phyloP scores from a whole-genome alignment of 441 rosid genomes.

The Adansonia grandidieri region DNA sequence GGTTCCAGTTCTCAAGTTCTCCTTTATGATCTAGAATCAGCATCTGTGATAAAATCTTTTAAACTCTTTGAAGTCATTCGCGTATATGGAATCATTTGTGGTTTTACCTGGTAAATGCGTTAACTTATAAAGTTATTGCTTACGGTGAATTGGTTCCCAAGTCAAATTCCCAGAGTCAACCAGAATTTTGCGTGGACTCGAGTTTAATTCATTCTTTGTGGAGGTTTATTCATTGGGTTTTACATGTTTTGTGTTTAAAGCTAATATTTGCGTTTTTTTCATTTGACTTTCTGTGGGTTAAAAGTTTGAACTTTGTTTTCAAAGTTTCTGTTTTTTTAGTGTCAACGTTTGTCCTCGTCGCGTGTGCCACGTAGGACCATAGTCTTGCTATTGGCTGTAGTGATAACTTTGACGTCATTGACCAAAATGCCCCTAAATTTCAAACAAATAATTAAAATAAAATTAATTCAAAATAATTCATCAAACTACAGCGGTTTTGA shows the following conservation, averaged over 20 bases:
- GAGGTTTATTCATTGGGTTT: constrained; percentile 77
- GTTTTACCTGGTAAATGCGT: constrained; percentile 22
- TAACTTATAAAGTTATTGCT: constrained; percentile 49
- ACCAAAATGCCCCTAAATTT: too few species aligned
- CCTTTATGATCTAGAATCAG: constrained; percentile 60
- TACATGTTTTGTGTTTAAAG: constrained; percentile 76
- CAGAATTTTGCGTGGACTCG: constrained; percentile 42
- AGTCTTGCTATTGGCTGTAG: too few species aligned
- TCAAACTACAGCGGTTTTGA: too few species aligned
- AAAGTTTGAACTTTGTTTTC: not conserved
- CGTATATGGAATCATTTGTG: constrained; percentile 70
- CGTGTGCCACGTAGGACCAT: too few species aligned
- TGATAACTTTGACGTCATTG: too few species aligned
- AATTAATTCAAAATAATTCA: too few species aligned
- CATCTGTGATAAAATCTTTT: constrained; percentile 56
- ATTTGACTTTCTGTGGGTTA: not conserved
- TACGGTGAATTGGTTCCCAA: constrained; percentile 49
- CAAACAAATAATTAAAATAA: too few species aligned
- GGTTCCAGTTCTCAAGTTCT: constrained; percentile 85
- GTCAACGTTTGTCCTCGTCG: constrained; percentile 18
- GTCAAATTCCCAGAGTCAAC: constrained; percentile 7
- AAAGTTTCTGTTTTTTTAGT: not conserved
- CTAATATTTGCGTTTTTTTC: constrained; percentile 34
- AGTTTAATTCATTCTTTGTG: constrained; percentile 58
- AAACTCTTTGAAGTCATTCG: constrained; percentile 79